Evolutionary conservation across 345 rosid genomes (phyloP).

Genomic region (Eucalyptus guilfoylei): DNA sequence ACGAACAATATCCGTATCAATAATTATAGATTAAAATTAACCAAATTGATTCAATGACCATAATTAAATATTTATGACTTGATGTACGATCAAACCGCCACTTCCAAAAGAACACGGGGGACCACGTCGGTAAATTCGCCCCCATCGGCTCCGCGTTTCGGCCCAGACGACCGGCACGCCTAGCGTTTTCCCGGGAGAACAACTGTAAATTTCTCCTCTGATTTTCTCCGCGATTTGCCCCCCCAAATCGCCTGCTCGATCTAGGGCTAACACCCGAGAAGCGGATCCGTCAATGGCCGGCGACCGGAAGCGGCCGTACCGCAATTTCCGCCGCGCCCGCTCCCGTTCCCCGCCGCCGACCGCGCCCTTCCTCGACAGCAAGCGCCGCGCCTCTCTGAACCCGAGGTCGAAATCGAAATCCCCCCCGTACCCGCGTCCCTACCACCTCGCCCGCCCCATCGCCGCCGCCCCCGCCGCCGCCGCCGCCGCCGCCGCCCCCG

Average conservation of each 20-base stretch:
- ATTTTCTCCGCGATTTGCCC: neutral
- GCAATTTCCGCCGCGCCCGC: neutral
- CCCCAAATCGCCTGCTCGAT: neutral
- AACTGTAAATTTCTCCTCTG: neutral
- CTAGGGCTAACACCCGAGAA: neutral
- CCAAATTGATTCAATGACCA: rapidly evolving
- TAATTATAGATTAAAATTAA: rapidly evolving
- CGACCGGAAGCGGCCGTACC: neutral
- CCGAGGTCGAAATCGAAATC: neutral
- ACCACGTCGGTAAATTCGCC: neutral
- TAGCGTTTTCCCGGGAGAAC: neutral
- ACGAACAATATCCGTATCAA: rapidly evolving
- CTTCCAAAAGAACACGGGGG: neutral
- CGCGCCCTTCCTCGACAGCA: neutral
- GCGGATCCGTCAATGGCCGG: neutral
- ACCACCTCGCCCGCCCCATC: neutral
- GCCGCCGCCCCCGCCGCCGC: neutral
- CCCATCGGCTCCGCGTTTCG: neutral
- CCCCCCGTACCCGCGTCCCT: neutral
- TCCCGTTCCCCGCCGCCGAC: neutral
- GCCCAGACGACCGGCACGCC: neutral
- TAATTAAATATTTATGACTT: too few species aligned
- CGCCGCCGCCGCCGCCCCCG: neutral
- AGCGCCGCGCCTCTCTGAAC: neutral
- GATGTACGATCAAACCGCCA: neutral